phyloP scores from a whole-genome alignment of 202 grass and related monocot genomes.

The Musa balbisiana region DNA sequence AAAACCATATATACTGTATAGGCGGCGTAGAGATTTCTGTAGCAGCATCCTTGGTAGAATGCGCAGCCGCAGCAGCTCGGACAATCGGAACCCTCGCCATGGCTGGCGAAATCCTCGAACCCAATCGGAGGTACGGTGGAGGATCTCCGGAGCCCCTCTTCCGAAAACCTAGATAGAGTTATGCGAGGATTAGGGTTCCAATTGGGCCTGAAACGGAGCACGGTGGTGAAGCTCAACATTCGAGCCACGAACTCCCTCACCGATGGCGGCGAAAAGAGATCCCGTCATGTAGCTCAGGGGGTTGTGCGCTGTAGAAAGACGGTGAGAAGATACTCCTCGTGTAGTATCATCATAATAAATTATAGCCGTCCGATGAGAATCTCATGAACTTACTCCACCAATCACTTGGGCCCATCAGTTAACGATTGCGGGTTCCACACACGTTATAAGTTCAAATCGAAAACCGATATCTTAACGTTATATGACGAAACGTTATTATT shows the following conservation, averaged over 20 bases:
- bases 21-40: constrained; percentile 19
- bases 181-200: not conserved
- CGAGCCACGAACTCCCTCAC: not conserved
- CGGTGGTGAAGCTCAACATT: not conserved
- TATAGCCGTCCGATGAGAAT: too few species aligned
- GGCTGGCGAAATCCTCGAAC: not conserved
- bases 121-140: not conserved
- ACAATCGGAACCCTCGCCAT: not conserved
- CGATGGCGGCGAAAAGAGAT: too few species aligned
- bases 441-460: too few species aligned
- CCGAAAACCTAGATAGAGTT: not conserved
- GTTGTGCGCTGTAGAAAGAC: too few species aligned
- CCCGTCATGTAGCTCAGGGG: too few species aligned
- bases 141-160: not conserved
- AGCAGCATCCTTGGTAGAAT: not conserved
- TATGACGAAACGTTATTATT: too few species aligned
- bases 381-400: too few species aligned
- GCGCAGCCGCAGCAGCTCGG: not conserved
- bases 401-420: too few species aligned
- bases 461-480: too few species aligned
- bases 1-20: constrained; percentile 25
- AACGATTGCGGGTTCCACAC: too few species aligned
- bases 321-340: too few species aligned
- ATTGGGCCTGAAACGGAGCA: not conserved
- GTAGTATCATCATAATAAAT: too few species aligned